Evolutionary conservation across 2,329 filamentous ascomycete species (phyloP).

Genomic region (Colletotrichum incanum): DNA sequence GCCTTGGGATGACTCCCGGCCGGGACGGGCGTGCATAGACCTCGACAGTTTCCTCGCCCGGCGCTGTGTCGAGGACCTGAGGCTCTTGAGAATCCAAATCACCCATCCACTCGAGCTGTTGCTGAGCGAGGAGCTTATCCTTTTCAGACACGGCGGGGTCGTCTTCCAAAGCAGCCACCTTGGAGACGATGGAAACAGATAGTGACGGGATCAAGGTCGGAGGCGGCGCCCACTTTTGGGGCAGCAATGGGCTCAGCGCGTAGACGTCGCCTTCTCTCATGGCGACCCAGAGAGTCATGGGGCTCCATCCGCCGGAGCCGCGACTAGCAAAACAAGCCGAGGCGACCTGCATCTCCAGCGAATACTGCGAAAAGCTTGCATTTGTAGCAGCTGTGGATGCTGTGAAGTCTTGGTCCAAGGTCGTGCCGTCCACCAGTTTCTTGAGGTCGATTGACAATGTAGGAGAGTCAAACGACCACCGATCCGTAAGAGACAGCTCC

Average conservation of each 20-base stretch:
- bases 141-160: conserved; percentile 68
- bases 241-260: conserved; percentile 90
- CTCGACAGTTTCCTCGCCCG: conserved; percentile 66
- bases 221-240: conserved; percentile 86
- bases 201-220: conserved; percentile 85
- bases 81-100: conserved; percentile 77
- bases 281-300: conserved; percentile 97
- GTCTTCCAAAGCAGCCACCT: conserved; percentile 75
- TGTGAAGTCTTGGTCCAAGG: conserved; percentile 85
- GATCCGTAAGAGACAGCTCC: conserved; percentile 88
- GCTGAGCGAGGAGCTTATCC: conserved; percentile 72
- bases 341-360: conserved; percentile 93
- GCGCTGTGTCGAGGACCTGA: conserved; percentile 64
- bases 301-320: conserved; percentile 87
- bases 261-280: conserved; percentile 96
- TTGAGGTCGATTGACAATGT: conserved; percentile 89
- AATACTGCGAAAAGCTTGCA: conserved; percentile 89
- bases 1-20: conserved; percentile 71
- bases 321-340: conserved; percentile 83
- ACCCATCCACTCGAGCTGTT: conserved; percentile 78
- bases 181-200: conserved; percentile 85
- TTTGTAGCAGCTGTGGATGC: conserved; percentile 82
- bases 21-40: conserved; percentile 71
- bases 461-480: conserved; percentile 89
- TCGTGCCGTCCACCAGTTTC: conserved; percentile 89